Evolutionary conservation across 495 filamentous ascomycete species (phyloP).

Genomic region (Sphaerosporella brunnea): DNA sequence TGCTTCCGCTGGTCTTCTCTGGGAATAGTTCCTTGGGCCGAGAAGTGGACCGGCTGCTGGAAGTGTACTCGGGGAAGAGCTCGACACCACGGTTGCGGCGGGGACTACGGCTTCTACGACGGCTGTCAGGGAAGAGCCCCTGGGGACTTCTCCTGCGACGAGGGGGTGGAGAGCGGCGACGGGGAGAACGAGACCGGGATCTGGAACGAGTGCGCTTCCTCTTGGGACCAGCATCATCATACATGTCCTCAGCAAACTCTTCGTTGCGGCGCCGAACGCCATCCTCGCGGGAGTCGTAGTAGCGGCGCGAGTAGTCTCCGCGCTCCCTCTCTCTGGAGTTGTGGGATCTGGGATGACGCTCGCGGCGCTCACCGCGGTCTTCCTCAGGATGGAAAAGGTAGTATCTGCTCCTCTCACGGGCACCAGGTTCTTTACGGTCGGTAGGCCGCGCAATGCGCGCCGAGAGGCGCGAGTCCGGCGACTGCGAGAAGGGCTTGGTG

Average conservation of each 20-base stretch:
- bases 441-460: conserved; percentile 54
- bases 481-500: conserved; percentile 46
- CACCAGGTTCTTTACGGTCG: conserved; percentile 62
- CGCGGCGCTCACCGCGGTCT: conserved; percentile 54
- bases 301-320: conserved; percentile 18
- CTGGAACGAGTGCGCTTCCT: background rate
- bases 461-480: conserved; percentile 47
- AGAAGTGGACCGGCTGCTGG: background rate
- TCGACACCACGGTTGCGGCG: background rate
- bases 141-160: background rate
- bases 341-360: conserved; percentile 22
- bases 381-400: conserved; percentile 81
- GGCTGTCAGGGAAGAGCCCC: background rate
- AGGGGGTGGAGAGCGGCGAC: too few species aligned
- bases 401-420: conserved; percentile 65
- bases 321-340: conserved; percentile 29
- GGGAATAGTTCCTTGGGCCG: conserved; percentile 7
- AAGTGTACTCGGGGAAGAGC: background rate
- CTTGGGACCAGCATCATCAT: conserved; percentile 17
- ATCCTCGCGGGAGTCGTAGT: conserved; percentile 16
- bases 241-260: conserved; percentile 13
- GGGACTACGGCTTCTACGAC: background rate
- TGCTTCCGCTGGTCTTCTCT: background rate
- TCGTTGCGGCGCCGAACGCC: conserved; percentile 16
- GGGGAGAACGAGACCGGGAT: background rate